phyloP scores from a whole-genome alignment of 2,329 filamentous ascomycete species.

The Hymenotorrendiella dingleyae region DNA sequence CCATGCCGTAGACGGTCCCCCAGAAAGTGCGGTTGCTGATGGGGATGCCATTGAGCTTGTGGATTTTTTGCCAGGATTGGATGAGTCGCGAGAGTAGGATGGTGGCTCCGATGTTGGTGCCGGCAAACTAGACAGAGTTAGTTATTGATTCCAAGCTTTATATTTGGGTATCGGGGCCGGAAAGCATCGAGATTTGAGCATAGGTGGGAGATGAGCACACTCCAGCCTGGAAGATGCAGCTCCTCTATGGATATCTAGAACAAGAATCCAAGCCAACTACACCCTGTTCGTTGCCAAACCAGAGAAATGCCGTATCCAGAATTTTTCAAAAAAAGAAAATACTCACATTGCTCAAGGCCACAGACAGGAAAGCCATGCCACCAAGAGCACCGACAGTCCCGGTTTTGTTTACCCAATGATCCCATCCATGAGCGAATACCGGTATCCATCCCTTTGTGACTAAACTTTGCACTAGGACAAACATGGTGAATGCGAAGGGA shows the following conservation, averaged over 20 bases:
- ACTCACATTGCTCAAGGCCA: constrained; percentile 66
- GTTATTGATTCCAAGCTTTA: no score
- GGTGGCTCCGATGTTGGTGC: constrained; percentile 71
- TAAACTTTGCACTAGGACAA: constrained; percentile 65
- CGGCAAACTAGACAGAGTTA: constrained; percentile 59
- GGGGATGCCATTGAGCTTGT: constrained; percentile 36
- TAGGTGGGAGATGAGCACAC: no score
- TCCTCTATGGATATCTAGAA: no score
- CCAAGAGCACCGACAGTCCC: constrained; percentile 63
- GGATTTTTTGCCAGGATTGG: constrained; percentile 61
- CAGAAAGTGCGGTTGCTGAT: constrained; percentile 64
- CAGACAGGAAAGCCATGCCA: constrained; percentile 68
- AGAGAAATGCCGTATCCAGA: no score
- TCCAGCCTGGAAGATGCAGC: no score
- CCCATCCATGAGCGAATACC: constrained; percentile 68
- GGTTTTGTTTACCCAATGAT: constrained; percentile 64
- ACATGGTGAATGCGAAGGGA: constrained; percentile 70
- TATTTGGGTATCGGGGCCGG: no score
- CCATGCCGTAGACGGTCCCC: constrained; percentile 71
- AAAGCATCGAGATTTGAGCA: no score
- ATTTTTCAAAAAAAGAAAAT: not conserved
- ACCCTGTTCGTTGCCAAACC: no score
- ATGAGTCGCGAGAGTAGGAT: constrained; percentile 67
- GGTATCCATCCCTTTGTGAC: constrained; percentile 71
- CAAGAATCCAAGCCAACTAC: no score